A percentile compares a stretch with the other conserved stretches of the same genome.
phyloP scores from a whole-genome alignment of 352 stramenopile species.

The Peronospora farinosa region DNA sequence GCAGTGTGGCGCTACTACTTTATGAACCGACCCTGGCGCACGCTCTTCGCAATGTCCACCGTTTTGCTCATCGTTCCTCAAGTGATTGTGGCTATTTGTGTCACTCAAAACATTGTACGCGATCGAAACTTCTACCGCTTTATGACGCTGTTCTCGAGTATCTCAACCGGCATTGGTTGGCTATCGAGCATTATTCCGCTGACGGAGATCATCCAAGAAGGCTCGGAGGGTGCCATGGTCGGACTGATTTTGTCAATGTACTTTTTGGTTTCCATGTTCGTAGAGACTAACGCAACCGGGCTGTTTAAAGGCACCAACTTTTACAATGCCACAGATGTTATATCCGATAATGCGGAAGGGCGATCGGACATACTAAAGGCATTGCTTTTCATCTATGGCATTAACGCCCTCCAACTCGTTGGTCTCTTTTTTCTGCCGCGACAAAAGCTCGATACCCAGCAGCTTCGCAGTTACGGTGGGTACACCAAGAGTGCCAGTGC shows the following conservation, averaged over 20 bases:
- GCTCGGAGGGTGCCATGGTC: slow-evolving; percentile 46
- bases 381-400: slow-evolving; percentile 37
- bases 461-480: slow-evolving; percentile 53
- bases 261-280: slow-evolving; percentile 34
- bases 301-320: slow-evolving; percentile 37
- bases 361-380: slow-evolving; percentile 26
- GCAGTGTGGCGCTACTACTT: slow-evolving; percentile 36
- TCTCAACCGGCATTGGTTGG: slow-evolving; percentile 16
- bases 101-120: slow-evolving; percentile 22
- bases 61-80: slow-evolving; percentile 25
- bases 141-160: slow-evolving; percentile 17
- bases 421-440: slow-evolving; percentile 36
- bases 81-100: slow-evolving; percentile 13
- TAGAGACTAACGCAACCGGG: slow-evolving; percentile 29
- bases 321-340: slow-evolving; percentile 22
- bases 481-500: slow-evolving; percentile 49
- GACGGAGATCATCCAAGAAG: slow-evolving; percentile 50
- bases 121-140: slow-evolving; percentile 26
- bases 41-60: slow-evolving; percentile 22
- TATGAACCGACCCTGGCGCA: slow-evolving; percentile 37
- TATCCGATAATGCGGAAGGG: slow-evolving; percentile 14
- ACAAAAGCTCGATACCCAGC: slow-evolving; percentile 60
- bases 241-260: slow-evolving; percentile 39
- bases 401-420: slow-evolving; percentile 34
- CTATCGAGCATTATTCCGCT: slow-evolving; percentile 34